Conservation (phyloP, 2,329 filamentous ascomycete genomes). For the Trematosphaeria pertusa region DNA sequence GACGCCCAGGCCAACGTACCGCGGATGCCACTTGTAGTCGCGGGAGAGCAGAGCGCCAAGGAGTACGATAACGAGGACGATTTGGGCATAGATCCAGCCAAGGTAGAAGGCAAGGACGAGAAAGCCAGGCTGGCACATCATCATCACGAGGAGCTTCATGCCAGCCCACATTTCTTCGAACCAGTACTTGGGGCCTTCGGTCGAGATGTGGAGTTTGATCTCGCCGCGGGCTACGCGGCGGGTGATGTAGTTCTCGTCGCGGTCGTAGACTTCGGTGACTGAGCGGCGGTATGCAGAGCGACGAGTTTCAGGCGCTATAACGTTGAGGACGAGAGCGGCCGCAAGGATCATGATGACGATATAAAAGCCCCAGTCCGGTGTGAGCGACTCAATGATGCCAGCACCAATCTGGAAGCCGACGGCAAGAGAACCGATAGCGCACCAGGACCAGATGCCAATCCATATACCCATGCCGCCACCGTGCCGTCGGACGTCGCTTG, state of each 20-base stretch:
- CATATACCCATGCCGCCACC: conserved; percentile 82
- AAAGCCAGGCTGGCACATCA: conserved; percentile 78
- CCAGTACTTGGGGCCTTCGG: conserved; percentile 78
- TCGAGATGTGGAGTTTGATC: conserved; percentile 76
- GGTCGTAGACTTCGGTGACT: conserved; percentile 64
- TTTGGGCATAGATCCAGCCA: conserved; percentile 79
- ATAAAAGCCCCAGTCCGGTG: conserved; percentile 79
- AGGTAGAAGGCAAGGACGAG: conserved; percentile 74
- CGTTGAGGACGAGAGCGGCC: conserved; percentile 70
- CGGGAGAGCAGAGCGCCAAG: conserved; percentile 75
- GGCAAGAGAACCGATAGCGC: conserved; percentile 74
- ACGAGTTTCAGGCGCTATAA: conserved; percentile 74
- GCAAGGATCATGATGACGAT: conserved; percentile 72
- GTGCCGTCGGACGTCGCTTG: conserved; percentile 73
- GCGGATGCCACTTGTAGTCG: conserved; percentile 69
- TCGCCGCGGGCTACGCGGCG: conserved; percentile 72
- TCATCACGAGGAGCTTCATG: conserved; percentile 68
- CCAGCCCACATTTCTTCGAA: conserved; percentile 78
- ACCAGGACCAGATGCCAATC: conserved; percentile 71
- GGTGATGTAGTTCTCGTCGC: conserved; percentile 56
- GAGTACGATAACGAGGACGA: conserved; percentile 73
- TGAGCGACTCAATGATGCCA: conserved; percentile 67
- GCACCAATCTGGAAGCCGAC: conserved; percentile 77
- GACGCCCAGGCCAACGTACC: conserved; percentile 71
- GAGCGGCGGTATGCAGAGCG: conserved; percentile 73